Evolutionary conservation across 192 early-diverging fungal species (phyloP), one percentile per base, ranked within the genome.

Genomic region (Podila epigama): DNA sequence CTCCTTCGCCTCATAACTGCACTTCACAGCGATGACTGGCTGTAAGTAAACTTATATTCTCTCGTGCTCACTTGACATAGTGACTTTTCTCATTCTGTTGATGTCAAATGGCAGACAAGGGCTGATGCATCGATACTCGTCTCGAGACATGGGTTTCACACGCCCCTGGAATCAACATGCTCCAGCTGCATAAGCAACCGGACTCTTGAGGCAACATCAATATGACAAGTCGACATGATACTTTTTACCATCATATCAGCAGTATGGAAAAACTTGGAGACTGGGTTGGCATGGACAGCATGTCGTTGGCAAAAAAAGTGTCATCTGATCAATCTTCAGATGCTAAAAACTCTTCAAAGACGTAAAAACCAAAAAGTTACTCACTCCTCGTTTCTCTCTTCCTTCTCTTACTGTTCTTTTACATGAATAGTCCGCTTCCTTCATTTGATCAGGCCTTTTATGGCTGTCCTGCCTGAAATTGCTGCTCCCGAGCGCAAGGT

Each of bases 401-500:
- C 6, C 33, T 55, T 18, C n/a, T 58, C 60, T 22, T 35, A 53
- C 51, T 65, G 41, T 55, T 18, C n/a, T 58, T 62, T 22, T 35
- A 53, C 51, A 61, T 39, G 10, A 51, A 51, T 77, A 96, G 95
- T 98, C 84, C 93, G 96, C 67, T 87, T 99, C 54, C 89, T 99
- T 66, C 93, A 98, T 85, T 88, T 98, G 66, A 91, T 99, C 81
- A 83, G 90, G 89, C 98, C 98, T 6, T 99, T 98, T 73, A 96
- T 99, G 90, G 92, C 92, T 58, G 86, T 97, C 65, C 93, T 99
- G 87, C 98, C 98, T 34, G 98, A 99, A 89, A 94, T 99, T 63
- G 92, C 94, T 37, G 82, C 96, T 50, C 95, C 95, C 40, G 96
- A 97, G 87, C 92, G 96, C 85, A 98, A 98, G 91, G 96, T 94